These are phyloP conservation scores for Suaeda aralocaspica DNA, from an alignment of 148 eudicot species.

Conservation along the genomic window DNA sequence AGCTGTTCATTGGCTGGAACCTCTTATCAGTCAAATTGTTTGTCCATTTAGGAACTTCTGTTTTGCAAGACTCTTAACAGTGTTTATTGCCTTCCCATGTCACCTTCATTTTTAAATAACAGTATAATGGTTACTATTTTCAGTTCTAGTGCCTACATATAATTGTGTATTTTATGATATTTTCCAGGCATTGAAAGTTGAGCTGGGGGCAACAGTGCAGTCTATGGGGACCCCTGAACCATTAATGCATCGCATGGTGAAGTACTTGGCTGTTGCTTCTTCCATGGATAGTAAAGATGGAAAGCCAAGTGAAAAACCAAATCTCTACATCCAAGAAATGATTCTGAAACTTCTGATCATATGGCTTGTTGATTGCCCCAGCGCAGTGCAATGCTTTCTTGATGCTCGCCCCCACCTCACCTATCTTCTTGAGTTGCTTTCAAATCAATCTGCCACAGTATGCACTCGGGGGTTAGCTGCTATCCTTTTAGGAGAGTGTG, in stretches of 20 bases:
- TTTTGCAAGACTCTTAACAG: neutral
- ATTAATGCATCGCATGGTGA: slow-evolving; percentile 86
- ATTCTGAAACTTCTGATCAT: slow-evolving; percentile 71
- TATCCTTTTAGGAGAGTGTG: slow-evolving; percentile 79
- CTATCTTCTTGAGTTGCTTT: slow-evolving; percentile 68
- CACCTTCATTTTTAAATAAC: neutral
- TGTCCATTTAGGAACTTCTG: neutral
- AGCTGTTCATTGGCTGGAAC: no score
- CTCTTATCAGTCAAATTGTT: neutral
- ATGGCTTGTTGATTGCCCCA: slow-evolving; percentile 80
- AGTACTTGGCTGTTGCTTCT: slow-evolving; percentile 89
- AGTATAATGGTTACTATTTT: neutral
- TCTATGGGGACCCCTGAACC: slow-evolving; percentile 79
- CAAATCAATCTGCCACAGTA: slow-evolving; percentile 52
- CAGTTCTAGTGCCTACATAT: neutral
- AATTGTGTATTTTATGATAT: slow-evolving; percentile 3
- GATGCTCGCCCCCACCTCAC: slow-evolving; percentile 90
- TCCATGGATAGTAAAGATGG: slow-evolving; percentile 69
- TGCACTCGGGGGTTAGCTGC: slow-evolving; percentile 78
- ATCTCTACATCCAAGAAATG: slow-evolving; percentile 54
- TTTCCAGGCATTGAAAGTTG: slow-evolving; percentile 68
- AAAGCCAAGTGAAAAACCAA: slow-evolving; percentile 40
- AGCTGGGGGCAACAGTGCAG: slow-evolving; percentile 66
- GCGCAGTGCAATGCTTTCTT: slow-evolving; percentile 77
- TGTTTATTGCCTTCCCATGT: neutral